Conservation (phyloP, 192 early-diverging fungal species). For the Martensiomyces pterosporus region DNA sequence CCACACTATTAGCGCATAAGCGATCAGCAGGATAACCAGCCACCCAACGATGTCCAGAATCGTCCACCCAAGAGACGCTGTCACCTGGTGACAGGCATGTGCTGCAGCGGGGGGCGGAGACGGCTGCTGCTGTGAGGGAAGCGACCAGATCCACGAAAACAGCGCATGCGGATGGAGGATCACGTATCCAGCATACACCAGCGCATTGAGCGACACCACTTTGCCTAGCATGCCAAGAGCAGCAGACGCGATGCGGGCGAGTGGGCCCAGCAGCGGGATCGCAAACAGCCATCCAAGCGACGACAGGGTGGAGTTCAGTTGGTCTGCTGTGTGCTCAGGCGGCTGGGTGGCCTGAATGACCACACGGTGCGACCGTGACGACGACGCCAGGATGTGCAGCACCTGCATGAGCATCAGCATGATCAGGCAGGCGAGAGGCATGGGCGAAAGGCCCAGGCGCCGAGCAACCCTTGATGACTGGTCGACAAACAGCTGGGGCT, state of each 20-base stretch:
- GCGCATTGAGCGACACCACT: no score
- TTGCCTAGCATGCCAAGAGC: conserved; percentile 3
- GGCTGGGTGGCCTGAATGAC: neutral
- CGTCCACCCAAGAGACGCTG: conserved; percentile 11
- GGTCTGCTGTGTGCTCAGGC: neutral
- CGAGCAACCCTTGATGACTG: conserved; percentile 48
- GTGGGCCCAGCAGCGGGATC: conserved; percentile 1
- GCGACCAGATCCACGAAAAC: conserved; percentile 2
- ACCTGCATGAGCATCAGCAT: conserved; percentile 46
- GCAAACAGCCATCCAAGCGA: no score
- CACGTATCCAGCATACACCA: no score
- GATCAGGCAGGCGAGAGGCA: conserved; percentile 46
- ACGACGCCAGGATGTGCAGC: conserved; percentile 22
- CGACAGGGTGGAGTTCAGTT: neutral
- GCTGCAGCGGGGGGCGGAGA: no score
- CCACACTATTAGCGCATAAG: conserved; percentile 55
- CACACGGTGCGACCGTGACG: conserved; percentile 7
- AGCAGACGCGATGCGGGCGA: neutral
- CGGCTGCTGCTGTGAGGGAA: conserved; percentile 1
- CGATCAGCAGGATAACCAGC: conserved; percentile 42
- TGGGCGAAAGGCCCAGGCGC: conserved; percentile 44
- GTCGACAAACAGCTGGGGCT: conserved; percentile 43
- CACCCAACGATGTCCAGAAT: conserved; percentile 50
- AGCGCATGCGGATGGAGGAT: conserved; percentile 8
- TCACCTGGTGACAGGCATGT: no score